Conservation (phyloP, 2,329 filamentous ascomycete species). For the Fusarium sp. region DNA sequence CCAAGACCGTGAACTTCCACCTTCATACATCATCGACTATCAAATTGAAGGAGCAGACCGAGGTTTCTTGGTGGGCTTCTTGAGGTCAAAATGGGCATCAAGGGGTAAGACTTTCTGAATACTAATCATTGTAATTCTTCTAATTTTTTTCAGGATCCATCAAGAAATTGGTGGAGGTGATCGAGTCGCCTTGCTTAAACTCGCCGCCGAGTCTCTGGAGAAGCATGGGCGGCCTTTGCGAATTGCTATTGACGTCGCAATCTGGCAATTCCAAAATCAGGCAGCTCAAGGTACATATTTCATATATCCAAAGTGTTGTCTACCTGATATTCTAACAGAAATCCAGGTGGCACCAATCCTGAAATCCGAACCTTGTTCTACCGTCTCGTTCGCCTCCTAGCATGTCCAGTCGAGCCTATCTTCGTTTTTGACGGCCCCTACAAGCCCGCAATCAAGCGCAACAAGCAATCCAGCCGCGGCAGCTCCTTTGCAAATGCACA, state of each 20-base stretch:
- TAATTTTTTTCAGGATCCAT: conserved; percentile 74
- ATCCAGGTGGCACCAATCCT: conserved; percentile 82
- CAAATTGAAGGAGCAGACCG: conserved; percentile 3
- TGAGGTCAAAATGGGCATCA: conserved; percentile 69
- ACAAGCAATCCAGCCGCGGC: conserved; percentile 77
- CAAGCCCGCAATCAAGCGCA: conserved; percentile 88
- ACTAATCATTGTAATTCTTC: accelerated
- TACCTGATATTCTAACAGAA: conserved; percentile 13
- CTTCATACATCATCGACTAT: conserved; percentile 36
- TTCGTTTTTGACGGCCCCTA: conserved; percentile 92
- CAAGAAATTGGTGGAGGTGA: conserved; percentile 86
- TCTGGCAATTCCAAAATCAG: conserved; percentile 97
- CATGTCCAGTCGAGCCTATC: conserved; percentile 83
- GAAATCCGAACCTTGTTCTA: conserved; percentile 94
- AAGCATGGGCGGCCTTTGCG: conserved; percentile 78
- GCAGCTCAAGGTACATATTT: conserved; percentile 72
- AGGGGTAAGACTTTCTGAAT: conserved; percentile 60
- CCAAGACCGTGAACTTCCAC: conserved; percentile 33
- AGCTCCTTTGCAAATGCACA: conserved; percentile 77
- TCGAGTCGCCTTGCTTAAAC: conserved; percentile 82
- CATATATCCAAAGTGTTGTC: too few species aligned
- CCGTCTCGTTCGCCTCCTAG: conserved; percentile 81
- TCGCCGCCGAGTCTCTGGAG: conserved; percentile 83
- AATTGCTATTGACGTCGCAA: conserved; percentile 92
- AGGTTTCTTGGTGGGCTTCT: conserved; percentile 18